phyloP scores from a whole-genome alignment of 2,329 filamentous ascomycete genomes.

The Colletotrichum sansevieriae region DNA sequence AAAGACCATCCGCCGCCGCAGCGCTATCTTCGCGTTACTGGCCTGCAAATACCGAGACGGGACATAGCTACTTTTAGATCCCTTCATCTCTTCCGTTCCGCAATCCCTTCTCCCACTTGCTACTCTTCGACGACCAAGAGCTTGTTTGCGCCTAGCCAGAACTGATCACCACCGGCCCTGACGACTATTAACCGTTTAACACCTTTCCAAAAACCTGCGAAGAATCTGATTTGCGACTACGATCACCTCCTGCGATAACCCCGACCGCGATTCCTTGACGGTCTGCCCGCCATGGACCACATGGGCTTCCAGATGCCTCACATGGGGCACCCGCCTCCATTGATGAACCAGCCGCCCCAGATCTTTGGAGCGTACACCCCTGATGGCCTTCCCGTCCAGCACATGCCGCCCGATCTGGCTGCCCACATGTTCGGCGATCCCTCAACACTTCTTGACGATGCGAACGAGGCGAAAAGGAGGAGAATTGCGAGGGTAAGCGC shows the following conservation, averaged over 20 bases:
- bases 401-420: conserved; percentile 68
- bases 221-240: neutral
- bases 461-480: conserved; percentile 87
- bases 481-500: conserved; percentile 82
- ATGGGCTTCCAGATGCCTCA: conserved; percentile 71
- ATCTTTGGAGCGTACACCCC: conserved; percentile 75
- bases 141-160: conserved; percentile 1
- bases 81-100: conserved; percentile 7
- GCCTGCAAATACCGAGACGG: conserved; percentile 35
- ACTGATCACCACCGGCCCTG: neutral
- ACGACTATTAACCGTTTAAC: neutral
- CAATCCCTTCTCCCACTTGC: neutral
- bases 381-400: conserved; percentile 70
- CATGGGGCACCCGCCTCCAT: conserved; percentile 64
- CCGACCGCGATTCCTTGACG: neutral
- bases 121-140: conserved; percentile 5
- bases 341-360: conserved; percentile 77
- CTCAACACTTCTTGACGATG: conserved; percentile 70
- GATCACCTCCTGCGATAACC: neutral
- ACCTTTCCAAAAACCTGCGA: conserved; percentile 10
- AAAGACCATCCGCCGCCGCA: conserved; percentile 26
- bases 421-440: conserved; percentile 73
- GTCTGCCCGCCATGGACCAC: conserved; percentile 59
- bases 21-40: conserved; percentile 29
- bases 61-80: neutral